A percentile compares a stretch with the other conserved stretches of the same genome.
Conservation (phyloP, 2,329 filamentous ascomycete species). For the Fusarium mexicanum region DNA sequence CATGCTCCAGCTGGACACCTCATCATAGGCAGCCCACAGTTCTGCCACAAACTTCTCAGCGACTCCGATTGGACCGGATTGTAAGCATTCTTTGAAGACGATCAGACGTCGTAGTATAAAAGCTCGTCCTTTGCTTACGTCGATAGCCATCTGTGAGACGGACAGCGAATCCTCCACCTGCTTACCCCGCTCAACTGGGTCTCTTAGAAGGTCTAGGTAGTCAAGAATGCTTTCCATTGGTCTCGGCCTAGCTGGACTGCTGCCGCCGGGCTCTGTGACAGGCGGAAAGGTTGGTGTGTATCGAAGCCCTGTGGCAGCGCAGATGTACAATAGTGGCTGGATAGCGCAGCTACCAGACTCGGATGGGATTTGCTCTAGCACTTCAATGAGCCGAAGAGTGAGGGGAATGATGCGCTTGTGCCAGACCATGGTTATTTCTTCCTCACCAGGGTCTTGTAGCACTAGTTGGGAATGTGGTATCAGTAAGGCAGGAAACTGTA, state of each 20-base stretch:
- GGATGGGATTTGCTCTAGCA: neutral
- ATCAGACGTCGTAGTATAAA: neutral
- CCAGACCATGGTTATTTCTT: rapidly evolving
- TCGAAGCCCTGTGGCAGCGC: neutral
- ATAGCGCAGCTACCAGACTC: neutral
- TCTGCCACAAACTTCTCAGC: neutral
- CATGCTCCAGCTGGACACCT: neutral
- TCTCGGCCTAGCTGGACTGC: neutral
- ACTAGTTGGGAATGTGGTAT: rapidly evolving
- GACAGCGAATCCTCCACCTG: neutral
- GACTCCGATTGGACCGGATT: neutral
- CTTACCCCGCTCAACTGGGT: neutral
- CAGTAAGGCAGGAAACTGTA: neutral
- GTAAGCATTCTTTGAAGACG: neutral
- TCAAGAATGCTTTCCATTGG: neutral
- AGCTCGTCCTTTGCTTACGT: neutral
- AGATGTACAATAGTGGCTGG: neutral
- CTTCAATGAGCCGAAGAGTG: neutral
- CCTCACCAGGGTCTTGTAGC: rapidly evolving
- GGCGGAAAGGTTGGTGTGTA: rapidly evolving
- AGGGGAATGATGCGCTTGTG: neutral
- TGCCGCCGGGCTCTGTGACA: rapidly evolving
- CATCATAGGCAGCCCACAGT: neutral
- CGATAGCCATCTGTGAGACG: neutral
- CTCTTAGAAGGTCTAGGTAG: neutral